These are phyloP conservation scores for Filobasidium uniguttulatum DNA, from an alignment of 1,284 basidiomycete genomes.

Conservation along the genomic window DNA sequence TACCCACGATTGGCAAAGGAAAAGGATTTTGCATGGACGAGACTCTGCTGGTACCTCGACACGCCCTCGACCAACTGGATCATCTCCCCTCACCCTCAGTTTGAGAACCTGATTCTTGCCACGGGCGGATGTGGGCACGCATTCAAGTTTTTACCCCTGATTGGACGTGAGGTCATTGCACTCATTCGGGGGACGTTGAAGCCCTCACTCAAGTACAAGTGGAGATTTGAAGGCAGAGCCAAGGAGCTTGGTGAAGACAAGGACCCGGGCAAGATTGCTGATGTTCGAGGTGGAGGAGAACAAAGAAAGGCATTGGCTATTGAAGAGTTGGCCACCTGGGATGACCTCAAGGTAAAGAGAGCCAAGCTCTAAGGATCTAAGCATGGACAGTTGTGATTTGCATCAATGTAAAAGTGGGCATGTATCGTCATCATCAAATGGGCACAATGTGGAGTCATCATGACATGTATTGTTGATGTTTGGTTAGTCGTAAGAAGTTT, in stretches of 20 bases:
- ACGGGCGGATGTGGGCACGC: slow-evolving; percentile 40
- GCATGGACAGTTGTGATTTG: too few relatives aligned
- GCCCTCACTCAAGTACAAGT: slow-evolving; percentile 43
- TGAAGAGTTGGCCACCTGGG: slow-evolving; percentile 22
- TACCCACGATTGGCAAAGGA: slow-evolving; percentile 31
- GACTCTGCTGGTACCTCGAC: slow-evolving; percentile 37
- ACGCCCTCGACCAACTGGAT: slow-evolving; percentile 40
- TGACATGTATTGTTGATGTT: too few relatives aligned
- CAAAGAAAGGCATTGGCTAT: slow-evolving; percentile 20
- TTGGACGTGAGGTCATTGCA: slow-evolving; percentile 61
- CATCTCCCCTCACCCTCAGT: slow-evolving; percentile 38
- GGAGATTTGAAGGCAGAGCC: slow-evolving; percentile 38
- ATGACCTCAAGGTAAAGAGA: slow-evolving; percentile 24
- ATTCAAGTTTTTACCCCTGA: slow-evolving; percentile 61
- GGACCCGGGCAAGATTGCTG: slow-evolving; percentile 21
- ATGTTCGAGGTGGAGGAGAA: slow-evolving; percentile 22
- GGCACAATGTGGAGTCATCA: too few relatives aligned
- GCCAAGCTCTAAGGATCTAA: too few relatives aligned
- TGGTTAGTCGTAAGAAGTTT: too few relatives aligned
- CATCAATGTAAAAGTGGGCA: too few relatives aligned
- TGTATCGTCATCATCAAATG: too few relatives aligned
- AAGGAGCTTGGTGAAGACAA: too few relatives aligned
- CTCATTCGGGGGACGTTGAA: slow-evolving; percentile 53
- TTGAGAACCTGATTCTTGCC: slow-evolving; percentile 36
- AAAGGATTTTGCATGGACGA: slow-evolving; percentile 31